Evolutionary conservation across 768 basidiomycete species (phyloP).

Genomic region (Daedaleopsis sinensis): DNA sequence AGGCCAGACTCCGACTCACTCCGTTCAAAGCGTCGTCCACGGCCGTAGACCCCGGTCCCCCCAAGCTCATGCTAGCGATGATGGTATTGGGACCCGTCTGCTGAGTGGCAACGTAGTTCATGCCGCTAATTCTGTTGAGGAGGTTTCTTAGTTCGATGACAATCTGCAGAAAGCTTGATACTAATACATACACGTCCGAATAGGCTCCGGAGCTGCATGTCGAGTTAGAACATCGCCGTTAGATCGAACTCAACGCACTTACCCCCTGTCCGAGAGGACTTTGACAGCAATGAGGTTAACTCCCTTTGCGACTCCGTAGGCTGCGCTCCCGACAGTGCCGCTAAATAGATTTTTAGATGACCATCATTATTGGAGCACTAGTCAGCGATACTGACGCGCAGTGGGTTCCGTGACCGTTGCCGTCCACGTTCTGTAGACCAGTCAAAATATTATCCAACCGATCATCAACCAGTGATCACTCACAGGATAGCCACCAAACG

Average conservation of each 20-base stretch:
- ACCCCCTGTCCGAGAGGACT: conserved; percentile 42
- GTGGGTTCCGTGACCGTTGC: conserved; percentile 49
- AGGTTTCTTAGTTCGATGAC: background rate
- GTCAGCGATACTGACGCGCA: conserved; percentile 16
- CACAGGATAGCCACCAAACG: conserved; percentile 34
- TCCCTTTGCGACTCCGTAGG: conserved; percentile 33
- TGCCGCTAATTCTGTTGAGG: background rate
- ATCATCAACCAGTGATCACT: background rate
- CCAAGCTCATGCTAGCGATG: conserved; percentile 42
- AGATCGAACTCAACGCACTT: background rate
- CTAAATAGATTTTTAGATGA: conserved; percentile 21
- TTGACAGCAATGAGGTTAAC: conserved; percentile 45
- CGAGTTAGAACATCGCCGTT: background rate
- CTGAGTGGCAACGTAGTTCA: background rate
- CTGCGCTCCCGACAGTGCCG: conserved; percentile 39
- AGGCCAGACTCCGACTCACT: background rate
- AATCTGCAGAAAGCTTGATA: background rate
- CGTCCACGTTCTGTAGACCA: conserved; percentile 32
- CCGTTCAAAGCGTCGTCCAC: conserved; percentile 25
- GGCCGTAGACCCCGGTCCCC: conserved; percentile 32
- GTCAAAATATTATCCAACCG: background rate
- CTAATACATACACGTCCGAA: background rate
- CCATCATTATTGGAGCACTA: background rate
- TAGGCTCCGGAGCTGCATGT: conserved; percentile 18
- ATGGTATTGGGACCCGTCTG: conserved; percentile 23